phyloP scores from a whole-genome alignment of 1,139 yeast genomes.

The Suhomyces choctaworum region DNA sequence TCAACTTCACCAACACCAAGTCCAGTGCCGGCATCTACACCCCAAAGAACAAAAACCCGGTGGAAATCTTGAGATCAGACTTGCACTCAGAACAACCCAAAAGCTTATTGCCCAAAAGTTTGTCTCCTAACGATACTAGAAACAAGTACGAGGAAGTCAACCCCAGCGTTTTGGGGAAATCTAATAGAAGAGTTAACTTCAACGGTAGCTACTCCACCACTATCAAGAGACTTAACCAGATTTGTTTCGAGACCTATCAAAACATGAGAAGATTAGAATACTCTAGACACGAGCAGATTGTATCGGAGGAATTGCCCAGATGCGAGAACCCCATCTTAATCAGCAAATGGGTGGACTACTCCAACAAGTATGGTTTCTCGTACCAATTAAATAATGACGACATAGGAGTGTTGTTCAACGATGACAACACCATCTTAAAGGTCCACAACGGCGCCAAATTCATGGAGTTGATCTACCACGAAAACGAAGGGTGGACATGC shows the following conservation, averaged over 20 bases:
- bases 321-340: conserved; percentile 71
- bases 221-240: conserved; percentile 40
- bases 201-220: conserved; percentile 43
- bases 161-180: conserved; percentile 39
- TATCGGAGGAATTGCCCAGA: conserved; percentile 40
- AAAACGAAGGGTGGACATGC: conserved; percentile 71
- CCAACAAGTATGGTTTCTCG: conserved; percentile 93
- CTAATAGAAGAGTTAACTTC: conserved; percentile 43
- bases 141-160: conserved; percentile 80
- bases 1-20: conserved; percentile 69
- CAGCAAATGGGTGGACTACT: conserved; percentile 97
- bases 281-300: conserved; percentile 35
- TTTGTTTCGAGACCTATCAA: conserved; percentile 42
- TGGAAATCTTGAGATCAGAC: conserved; percentile 69
- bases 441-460: conserved; percentile 63
- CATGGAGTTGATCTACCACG: conserved; percentile 61
- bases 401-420: conserved; percentile 89
- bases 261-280: conserved; percentile 45
- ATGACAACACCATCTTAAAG: conserved; percentile 76
- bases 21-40: conserved; percentile 63
- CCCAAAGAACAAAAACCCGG: conserved; percentile 58
- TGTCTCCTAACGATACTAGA: conserved; percentile 91
- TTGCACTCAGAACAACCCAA: conserved; percentile 68
- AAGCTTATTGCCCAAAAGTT: conserved; percentile 77
- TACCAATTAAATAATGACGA: conserved; percentile 89